A percentile compares a stretch with the other conserved stretches of the same genome.
Evolutionary conservation across 306 rosid species (phyloP).

Genomic region (Vigna hirtella): DNA sequence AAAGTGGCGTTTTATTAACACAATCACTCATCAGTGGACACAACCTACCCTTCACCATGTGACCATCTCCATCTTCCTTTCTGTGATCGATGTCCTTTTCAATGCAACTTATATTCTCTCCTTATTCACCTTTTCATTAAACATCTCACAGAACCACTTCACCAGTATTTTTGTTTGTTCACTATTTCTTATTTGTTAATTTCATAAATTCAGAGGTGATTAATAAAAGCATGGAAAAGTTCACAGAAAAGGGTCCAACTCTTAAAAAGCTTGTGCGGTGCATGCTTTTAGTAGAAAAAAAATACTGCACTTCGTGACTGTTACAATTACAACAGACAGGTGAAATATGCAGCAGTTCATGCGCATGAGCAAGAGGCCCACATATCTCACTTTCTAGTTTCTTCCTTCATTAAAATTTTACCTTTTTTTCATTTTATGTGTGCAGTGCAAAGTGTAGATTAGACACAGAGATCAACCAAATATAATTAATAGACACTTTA

Average conservation of each 20-base stretch:
- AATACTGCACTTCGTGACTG: background rate
- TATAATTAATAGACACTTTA: background rate
- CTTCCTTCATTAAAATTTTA: background rate
- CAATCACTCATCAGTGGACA: background rate
- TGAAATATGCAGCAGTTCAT: background rate
- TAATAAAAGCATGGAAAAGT: background rate
- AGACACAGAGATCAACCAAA: background rate
- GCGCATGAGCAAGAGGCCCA: constrained; percentile 14
- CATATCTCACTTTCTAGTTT: background rate
- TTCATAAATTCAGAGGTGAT: background rate
- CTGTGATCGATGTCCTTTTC: constrained; percentile 24
- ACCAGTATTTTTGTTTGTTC: background rate
- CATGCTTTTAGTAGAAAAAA: background rate
- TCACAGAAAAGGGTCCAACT: background rate
- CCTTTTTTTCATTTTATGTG: background rate
- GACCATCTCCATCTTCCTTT: constrained; percentile 25
- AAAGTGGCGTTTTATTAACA: constrained; percentile 27
- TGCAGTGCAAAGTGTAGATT: background rate
- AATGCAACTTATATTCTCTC: constrained; percentile 5
- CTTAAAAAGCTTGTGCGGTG: background rate
- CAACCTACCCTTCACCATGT: constrained; percentile 22
- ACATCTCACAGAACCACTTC: constrained; percentile 7
- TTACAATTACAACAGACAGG: background rate
- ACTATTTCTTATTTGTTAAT: background rate
- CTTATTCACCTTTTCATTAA: background rate